A percentile compares a stretch with the other conserved stretches of the same genome.
These are phyloP conservation scores for Melaleuca alternifolia DNA, from an alignment of 345 rosid species.

Conservation along the genomic window DNA sequence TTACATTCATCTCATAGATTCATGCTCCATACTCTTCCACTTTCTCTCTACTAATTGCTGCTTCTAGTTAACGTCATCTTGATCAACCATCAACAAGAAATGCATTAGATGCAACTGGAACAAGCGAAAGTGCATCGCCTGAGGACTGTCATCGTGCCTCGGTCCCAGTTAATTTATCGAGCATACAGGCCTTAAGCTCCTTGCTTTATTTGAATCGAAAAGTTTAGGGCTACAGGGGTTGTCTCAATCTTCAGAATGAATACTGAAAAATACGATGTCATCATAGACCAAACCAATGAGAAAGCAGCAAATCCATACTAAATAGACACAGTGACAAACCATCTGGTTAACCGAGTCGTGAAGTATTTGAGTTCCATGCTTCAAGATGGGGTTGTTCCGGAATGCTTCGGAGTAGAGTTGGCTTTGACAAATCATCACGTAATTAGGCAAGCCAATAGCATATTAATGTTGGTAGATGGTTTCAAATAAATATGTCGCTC, in stretches of 20 bases:
- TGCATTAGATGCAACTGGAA: background rate
- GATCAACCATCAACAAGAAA: too few species aligned
- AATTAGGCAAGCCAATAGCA: background rate
- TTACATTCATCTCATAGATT: background rate
- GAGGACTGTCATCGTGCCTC: background rate
- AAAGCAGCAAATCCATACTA: background rate
- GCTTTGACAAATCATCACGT: background rate
- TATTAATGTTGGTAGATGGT: too few species aligned
- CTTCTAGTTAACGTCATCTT: too few species aligned
- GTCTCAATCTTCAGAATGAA: background rate
- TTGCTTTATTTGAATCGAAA: background rate
- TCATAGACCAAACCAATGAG: background rate
- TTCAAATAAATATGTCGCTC: too few species aligned
- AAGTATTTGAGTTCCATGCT: background rate
- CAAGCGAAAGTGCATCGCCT: background rate
- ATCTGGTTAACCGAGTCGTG: too few species aligned
- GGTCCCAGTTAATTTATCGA: background rate
- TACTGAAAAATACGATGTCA: background rate
- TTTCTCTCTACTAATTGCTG: too few species aligned
- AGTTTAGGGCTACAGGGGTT: background rate
- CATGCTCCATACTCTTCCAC: background rate
- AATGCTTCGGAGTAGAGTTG: background rate
- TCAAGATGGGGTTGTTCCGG: background rate
- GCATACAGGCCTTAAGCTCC: background rate
- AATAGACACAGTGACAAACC: background rate